Percentiles rank a stretch among this genome's conserved stretches.
These are phyloP conservation scores for Hymenoscyphus repandus DNA, from an alignment of 2,329 filamentous ascomycete species.

Conservation along the genomic window DNA sequence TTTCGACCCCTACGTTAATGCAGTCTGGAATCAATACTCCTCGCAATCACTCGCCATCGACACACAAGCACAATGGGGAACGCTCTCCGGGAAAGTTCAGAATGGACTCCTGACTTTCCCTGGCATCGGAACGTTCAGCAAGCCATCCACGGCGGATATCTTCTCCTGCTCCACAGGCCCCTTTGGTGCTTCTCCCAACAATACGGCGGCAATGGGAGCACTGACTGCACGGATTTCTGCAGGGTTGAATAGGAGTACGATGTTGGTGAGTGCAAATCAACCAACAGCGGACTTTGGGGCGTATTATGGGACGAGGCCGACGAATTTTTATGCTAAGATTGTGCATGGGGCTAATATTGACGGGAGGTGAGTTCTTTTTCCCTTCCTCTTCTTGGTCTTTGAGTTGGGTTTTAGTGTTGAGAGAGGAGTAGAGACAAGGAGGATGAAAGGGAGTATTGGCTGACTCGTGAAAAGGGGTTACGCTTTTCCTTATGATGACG, in stretches of 20 bases:
- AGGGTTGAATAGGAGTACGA: conserved; percentile 24
- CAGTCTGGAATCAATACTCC: conserved; percentile 38
- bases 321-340: conserved; percentile 60
- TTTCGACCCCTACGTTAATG: conserved; percentile 41
- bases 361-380: conserved; percentile 30
- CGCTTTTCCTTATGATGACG: conserved; percentile 65
- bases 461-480: conserved; percentile 41
- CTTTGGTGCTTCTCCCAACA: conserved; percentile 37
- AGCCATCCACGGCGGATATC: conserved; percentile 57
- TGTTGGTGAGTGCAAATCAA: conserved; percentile 38
- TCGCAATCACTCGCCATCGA: conserved; percentile 49
- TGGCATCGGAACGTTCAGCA: conserved; percentile 44
- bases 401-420: too few relatives aligned
- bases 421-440: too few relatives aligned
- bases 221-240: conserved; percentile 23
- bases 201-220: conserved; percentile 16
- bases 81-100: conserved; percentile 44
- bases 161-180: conserved; percentile 62
- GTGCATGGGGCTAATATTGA: conserved; percentile 57
- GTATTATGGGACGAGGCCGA: conserved; percentile 50
- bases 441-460: too few relatives aligned
- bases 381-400: too few relatives aligned
- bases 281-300: conserved; percentile 40
- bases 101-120: conserved; percentile 32
- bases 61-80: conserved; percentile 55